These are phyloP conservation scores for Climacium dendroides DNA, from an alignment of 225 moss, liverwort and hornwort genomes.

Conservation along the genomic window DNA sequence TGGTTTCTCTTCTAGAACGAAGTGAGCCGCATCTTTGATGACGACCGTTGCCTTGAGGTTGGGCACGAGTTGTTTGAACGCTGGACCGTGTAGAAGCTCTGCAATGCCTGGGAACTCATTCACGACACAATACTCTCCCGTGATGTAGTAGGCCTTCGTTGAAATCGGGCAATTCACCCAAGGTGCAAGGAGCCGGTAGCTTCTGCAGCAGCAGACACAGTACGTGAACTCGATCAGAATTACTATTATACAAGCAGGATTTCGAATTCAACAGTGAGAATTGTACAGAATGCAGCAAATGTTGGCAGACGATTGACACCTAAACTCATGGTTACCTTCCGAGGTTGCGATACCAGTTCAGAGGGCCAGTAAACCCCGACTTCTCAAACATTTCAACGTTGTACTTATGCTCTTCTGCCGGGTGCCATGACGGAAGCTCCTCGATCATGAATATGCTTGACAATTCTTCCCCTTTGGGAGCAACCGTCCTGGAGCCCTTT, in stretches of 20 bases:
- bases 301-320: neutral
- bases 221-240: neutral
- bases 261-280: neutral
- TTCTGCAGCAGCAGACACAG: neutral
- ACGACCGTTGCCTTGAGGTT: neutral
- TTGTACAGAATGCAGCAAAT: neutral
- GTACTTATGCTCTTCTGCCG: neutral
- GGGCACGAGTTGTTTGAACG: neutral
- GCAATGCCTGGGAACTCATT: neutral
- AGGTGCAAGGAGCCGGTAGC: neutral
- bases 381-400: neutral
- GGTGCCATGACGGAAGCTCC: neutral
- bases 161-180: neutral
- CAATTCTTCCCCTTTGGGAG: neutral
- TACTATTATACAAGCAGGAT: neutral
- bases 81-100: neutral
- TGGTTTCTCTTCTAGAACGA: neutral
- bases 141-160: neutral
- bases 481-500: neutral
- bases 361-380: neutral
- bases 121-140: neutral
- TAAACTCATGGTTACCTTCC: neutral
- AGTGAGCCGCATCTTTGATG: neutral
- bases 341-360: neutral
- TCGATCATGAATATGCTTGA: neutral